Percentiles rank a stretch among this genome's conserved stretches.
These are phyloP conservation scores for Crucihimalaya himalaica DNA, from an alignment of 345 rosid genomes.

Conservation along the genomic window DNA sequence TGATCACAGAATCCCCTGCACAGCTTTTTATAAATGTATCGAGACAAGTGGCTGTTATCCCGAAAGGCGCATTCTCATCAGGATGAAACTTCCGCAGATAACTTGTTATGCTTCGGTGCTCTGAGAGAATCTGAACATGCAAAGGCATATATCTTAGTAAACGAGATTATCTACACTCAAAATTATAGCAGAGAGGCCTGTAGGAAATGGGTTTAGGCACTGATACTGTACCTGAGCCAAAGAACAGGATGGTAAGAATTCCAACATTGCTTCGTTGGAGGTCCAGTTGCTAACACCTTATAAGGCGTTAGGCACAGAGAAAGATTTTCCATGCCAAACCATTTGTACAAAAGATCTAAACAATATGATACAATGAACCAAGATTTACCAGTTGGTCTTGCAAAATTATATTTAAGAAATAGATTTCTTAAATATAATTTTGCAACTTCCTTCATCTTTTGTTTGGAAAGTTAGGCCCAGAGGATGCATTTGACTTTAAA, in stretches of 20 bases:
- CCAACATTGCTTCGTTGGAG: conserved; percentile 99
- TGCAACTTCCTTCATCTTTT: conserved; percentile 73
- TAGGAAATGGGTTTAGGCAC: background rate
- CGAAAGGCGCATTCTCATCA: conserved; percentile 94
- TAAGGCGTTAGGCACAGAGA: conserved; percentile 90
- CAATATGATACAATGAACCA: conserved; percentile 3
- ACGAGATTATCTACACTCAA: background rate
- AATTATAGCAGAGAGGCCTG: background rate
- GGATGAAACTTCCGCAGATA: conserved; percentile 95
- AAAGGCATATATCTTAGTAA: conserved; percentile 13
- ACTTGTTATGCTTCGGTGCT: too few relatives aligned
- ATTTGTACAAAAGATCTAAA: conserved; percentile 64
- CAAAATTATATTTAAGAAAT: too few relatives aligned
- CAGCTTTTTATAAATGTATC: conserved; percentile 98
- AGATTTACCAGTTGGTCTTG: too few relatives aligned
- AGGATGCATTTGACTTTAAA: conserved; percentile 91
- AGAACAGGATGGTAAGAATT: conserved; percentile 91
- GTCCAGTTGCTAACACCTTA: conserved; percentile 96
- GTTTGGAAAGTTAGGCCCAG: conserved; percentile 89
- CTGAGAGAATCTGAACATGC: too few relatives aligned
- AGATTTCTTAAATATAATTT: conserved; percentile 90
- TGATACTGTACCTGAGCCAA: conserved; percentile 74
- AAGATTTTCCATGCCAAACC: conserved; percentile 99
- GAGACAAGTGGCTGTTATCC: conserved; percentile 91
- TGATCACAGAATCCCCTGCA: conserved; percentile 98